Conservation (phyloP, 2,329 filamentous ascomycete genomes). For the Bipolaris oryzae region DNA sequence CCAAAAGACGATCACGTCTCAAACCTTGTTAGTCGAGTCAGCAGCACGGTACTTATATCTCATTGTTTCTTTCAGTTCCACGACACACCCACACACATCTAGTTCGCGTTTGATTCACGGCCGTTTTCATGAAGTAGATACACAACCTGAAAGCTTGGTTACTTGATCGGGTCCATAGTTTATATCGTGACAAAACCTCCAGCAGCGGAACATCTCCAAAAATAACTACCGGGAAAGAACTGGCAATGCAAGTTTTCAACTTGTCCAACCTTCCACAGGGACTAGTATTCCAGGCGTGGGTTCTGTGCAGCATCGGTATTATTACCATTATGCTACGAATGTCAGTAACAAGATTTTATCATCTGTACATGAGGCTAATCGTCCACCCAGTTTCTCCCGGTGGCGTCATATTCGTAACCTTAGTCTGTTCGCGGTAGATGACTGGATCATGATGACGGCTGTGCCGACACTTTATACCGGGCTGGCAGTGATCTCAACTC, state of each 20-base stretch:
- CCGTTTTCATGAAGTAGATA: no score
- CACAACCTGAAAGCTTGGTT: no score
- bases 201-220: no score
- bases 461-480: constrained; percentile 43
- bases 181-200: no score
- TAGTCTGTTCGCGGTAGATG: constrained; percentile 30
- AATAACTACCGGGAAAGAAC: neutral
- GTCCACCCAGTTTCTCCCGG: constrained; percentile 31
- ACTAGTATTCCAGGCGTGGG: constrained; percentile 36
- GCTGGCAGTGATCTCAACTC: constrained; percentile 51
- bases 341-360: constrained; percentile 22
- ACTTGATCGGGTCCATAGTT: no score
- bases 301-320: constrained; percentile 38
- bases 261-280: constrained; percentile 24
- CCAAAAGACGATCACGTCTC: no score
- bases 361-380: neutral
- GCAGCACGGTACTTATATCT: no score
- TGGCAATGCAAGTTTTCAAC: neutral
- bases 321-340: constrained; percentile 34
- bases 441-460: constrained; percentile 25
- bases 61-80: no score
- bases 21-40: no score
- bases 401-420: constrained; percentile 32
- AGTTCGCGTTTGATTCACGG: no score
- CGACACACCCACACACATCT: no score